Evolutionary conservation across 2,329 filamentous ascomycete species (phyloP).

Genomic region (Ceratocystis alfenasii): DNA sequence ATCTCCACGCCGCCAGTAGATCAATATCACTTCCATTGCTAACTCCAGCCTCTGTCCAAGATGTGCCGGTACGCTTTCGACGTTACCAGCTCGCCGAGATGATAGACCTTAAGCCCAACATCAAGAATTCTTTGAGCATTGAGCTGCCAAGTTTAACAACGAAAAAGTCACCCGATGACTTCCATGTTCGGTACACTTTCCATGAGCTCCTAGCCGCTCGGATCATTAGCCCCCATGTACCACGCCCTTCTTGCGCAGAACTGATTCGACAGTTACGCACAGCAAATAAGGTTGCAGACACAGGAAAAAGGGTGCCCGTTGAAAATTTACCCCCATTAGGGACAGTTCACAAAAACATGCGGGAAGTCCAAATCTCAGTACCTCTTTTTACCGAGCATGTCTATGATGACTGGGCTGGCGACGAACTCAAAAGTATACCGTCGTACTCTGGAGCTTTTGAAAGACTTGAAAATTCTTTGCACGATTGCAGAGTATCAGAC

Average conservation of each 20-base stretch:
- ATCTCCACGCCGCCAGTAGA: background rate
- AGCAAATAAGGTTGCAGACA: background rate
- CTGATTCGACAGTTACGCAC: conserved; percentile 15
- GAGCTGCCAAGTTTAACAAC: background rate
- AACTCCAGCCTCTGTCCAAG: background rate
- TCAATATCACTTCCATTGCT: background rate
- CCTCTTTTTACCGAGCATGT: conserved; percentile 2
- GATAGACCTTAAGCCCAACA: background rate
- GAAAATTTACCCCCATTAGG: background rate
- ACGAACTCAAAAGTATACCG: background rate
- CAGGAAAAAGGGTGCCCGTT: background rate
- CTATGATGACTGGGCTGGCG: background rate
- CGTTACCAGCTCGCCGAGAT: background rate
- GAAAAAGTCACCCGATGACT: background rate
- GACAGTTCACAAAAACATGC: background rate
- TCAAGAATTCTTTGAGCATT: background rate
- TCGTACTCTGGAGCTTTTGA: conserved; percentile 1
- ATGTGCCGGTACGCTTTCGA: background rate
- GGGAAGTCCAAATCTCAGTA: conserved; percentile 5
- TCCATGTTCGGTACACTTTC: conserved; percentile 16
- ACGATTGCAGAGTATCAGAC: conserved; percentile 13
- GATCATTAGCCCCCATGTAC: background rate
- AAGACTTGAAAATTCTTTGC: background rate
- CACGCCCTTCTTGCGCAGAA: conserved; percentile 16
- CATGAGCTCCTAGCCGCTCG: conserved; percentile 14